Evolutionary conservation across 306 rosid genomes (phyloP), one percentile per base, ranked within the genome.

Genomic region (Quercus bicolor): DNA sequence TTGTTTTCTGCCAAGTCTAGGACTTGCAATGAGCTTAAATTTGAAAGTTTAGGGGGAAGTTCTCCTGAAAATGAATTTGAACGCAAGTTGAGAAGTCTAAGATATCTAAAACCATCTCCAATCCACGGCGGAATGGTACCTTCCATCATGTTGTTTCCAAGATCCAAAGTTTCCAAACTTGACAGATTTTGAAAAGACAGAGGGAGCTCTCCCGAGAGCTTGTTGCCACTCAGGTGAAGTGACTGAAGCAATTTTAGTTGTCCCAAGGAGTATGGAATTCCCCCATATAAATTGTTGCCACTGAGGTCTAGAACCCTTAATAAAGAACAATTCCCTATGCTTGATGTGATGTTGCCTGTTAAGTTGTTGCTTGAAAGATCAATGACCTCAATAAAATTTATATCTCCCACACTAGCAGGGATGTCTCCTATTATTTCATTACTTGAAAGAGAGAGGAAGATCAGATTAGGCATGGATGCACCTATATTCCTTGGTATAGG

Each of bases 61-160:
- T 75, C 80, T 29, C 89, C 84, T 2, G 4, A 83, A 78, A 89
- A 83, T 13, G 75, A 76, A 81, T 89, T 89, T 28, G 86, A 79
- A 13, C 90, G 83, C 77, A 87, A 71, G 56, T 45, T 81, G 5
- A 83, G 76, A 70, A 89, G 83, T 76, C 62, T 74, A 19, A 86
- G 72, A 33, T 43, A 0, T 19, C 60, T 55, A 48, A 87, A 78
- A 7, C 73, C 77, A 66, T 75, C 40, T 18, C 86, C 79, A 2
- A 85, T 53, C 89, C 89, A 87, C 14, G 76, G 55, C n/a, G 90
- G 88, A 59, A 89, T 75, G 1, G 19, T 43, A 16, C 89, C 89
- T 1, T 18, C 40, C 10, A 87, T 28, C 53, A 15, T 34, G 55
- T 89, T 85, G 73, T 79, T 79, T 16, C 86, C 87, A 20, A 89